Percentiles rank a stretch among this genome's conserved stretches.
These are phyloP conservation scores for Scytalidium lignicola DNA, from an alignment of 2,329 filamentous ascomycete genomes.

Conservation along the genomic window DNA sequence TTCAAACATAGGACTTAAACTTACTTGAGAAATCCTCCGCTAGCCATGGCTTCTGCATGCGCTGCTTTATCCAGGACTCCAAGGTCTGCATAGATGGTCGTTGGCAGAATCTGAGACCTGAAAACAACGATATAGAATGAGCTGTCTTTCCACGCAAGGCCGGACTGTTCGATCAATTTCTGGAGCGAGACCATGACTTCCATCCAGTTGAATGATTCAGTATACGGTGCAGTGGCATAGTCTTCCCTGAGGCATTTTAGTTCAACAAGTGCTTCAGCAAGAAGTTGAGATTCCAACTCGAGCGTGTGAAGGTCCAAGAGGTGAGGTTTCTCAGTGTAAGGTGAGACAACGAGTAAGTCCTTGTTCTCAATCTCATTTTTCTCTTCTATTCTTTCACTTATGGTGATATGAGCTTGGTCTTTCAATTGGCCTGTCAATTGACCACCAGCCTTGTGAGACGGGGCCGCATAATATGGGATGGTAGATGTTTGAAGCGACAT, in stretches of 20 bases:
- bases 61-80: slow-evolving; percentile 71
- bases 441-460: not conserved
- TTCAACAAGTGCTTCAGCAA: slow-evolving; percentile 65
- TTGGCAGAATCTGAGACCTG: slow-evolving; percentile 64
- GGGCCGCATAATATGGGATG: not conserved
- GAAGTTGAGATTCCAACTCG: slow-evolving; percentile 58
- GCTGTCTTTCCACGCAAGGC: slow-evolving; percentile 52
- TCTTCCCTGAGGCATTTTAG: slow-evolving; percentile 59
- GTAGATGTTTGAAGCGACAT: not conserved
- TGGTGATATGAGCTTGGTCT: not conserved
- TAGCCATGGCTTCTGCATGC: slow-evolving; percentile 73
- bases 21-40: slow-evolving; percentile 77
- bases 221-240: slow-evolving; percentile 73
- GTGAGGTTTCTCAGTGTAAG: slow-evolving; percentile 67
- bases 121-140: slow-evolving; percentile 84
- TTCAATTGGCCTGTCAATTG: not conserved
- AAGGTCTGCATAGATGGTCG: slow-evolving; percentile 63
- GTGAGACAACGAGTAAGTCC: slow-evolving; percentile 60
- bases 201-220: slow-evolving; percentile 71
- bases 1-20: no score
- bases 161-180: slow-evolving; percentile 41
- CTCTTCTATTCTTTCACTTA: not conserved
- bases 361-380: slow-evolving; percentile 4
- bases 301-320: slow-evolving; percentile 67
- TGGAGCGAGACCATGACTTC: slow-evolving; percentile 55